A percentile compares a stretch with the other conserved stretches of the same genome.
phyloP scores from a whole-genome alignment of 176 grass and related monocot species.

The Aegilops bicornis region DNA sequence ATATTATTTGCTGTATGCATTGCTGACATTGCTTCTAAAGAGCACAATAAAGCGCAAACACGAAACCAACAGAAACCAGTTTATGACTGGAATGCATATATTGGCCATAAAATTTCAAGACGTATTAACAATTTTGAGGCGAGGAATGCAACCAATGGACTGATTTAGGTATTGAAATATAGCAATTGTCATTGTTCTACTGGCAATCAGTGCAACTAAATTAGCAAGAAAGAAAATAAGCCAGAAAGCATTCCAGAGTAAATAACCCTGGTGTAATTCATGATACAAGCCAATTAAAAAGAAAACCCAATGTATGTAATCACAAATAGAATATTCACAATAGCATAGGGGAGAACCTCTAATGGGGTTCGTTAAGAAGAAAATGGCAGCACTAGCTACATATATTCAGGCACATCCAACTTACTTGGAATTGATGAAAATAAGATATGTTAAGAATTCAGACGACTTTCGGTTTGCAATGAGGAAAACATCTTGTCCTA shows the following conservation, averaged over 20 bases:
- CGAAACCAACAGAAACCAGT: conserved; percentile 85
- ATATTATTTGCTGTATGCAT: conserved; percentile 71
- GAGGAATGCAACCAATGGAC: conserved; percentile 86
- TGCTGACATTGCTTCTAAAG: conserved; percentile 72
- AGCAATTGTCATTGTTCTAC: conserved; percentile 87
- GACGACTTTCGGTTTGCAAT: conserved; percentile 60
- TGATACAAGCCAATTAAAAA: not conserved
- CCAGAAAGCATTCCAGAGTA: conserved; percentile 61
- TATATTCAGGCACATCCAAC: conserved; percentile 20
- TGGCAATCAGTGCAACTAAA: conserved; percentile 83
- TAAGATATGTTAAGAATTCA: conserved; percentile 77
- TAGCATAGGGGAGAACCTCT: not conserved
- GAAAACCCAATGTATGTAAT: not conserved
- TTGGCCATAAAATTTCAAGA: conserved; percentile 93
- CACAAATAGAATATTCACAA: not conserved
- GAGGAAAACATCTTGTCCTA: conserved; percentile 84
- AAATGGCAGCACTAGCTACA: not conserved
- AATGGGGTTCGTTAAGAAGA: conserved; percentile 21
- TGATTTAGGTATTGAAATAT: conserved; percentile 94
- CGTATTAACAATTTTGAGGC: conserved; percentile 83
- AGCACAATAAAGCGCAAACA: conserved; percentile 62
- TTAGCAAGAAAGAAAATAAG: conserved; percentile 78
- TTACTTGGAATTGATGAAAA: conserved; percentile 94
- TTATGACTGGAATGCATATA: conserved; percentile 89
- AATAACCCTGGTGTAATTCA: not conserved